phyloP scores from a whole-genome alignment of 2,329 filamentous ascomycete genomes.

The Colletotrichum sp. region DNA sequence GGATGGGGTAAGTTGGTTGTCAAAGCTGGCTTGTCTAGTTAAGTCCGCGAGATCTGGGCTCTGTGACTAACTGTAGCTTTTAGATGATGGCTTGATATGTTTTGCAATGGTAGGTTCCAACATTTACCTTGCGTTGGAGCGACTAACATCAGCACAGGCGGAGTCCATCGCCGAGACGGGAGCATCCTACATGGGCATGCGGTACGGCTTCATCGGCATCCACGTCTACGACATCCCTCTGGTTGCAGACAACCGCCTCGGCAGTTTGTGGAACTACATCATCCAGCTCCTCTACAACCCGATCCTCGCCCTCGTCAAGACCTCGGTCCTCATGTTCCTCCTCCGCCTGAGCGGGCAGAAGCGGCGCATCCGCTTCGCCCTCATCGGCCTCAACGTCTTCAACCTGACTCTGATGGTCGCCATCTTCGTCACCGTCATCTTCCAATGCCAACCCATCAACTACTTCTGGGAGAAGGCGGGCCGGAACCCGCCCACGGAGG shows the following conservation, averaged over 20 bases:
- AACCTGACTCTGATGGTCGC: slow-evolving; percentile 39
- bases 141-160: background rate
- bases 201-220: slow-evolving; percentile 9
- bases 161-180: slow-evolving; percentile 13
- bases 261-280: slow-evolving; percentile 32
- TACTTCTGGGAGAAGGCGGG: slow-evolving; percentile 34
- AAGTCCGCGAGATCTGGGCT: background rate
- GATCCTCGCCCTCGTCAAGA: slow-evolving; percentile 39
- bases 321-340: slow-evolving; percentile 38
- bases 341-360: slow-evolving; percentile 36
- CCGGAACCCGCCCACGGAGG: slow-evolving; percentile 11
- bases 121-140: too few species aligned
- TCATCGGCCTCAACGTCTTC: slow-evolving; percentile 36
- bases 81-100: slow-evolving; percentile 17
- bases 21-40: background rate
- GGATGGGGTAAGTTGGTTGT: slow-evolving; percentile 6
- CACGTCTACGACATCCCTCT: slow-evolving; percentile 11
- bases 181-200: slow-evolving; percentile 16
- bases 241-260: slow-evolving; percentile 1
- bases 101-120: slow-evolving; percentile 4
- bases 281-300: slow-evolving; percentile 40
- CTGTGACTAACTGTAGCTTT: background rate
- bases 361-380: slow-evolving; percentile 27
- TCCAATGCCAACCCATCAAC: slow-evolving; percentile 46
- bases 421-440: slow-evolving; percentile 41